Evolutionary conservation across 129 eudicot genomes (phyloP).

Genomic region (Kitagawia praeruptora): DNA sequence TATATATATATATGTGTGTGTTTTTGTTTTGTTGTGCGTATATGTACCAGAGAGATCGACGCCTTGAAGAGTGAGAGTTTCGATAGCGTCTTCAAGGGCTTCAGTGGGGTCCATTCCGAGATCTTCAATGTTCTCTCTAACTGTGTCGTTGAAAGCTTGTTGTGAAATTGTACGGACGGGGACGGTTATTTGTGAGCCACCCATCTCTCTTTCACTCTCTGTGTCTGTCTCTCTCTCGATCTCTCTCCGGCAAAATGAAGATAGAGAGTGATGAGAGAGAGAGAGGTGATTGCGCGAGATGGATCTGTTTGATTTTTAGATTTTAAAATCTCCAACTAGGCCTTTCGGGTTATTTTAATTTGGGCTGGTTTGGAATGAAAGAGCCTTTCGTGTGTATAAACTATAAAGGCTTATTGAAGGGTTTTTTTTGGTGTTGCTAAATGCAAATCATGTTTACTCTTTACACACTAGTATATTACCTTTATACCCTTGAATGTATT

Average conservation of each 20-base stretch:
- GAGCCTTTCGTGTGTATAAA: too few species aligned
- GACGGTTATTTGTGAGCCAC: slow-evolving; percentile 4
- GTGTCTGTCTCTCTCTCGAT: too few species aligned
- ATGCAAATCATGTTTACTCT: too few species aligned
- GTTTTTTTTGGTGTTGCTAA: too few species aligned
- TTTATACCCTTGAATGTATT: too few species aligned
- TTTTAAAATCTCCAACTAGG: too few species aligned
- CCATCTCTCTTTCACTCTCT: slow-evolving; percentile 8
- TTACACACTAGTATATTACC: too few species aligned
- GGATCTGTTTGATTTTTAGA: too few species aligned
- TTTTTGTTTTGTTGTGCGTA: not conserved
- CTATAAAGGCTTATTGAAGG: too few species aligned
- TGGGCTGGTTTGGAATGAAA: too few species aligned
- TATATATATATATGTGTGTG: not conserved
- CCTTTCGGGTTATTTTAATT: too few species aligned
- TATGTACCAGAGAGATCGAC: slow-evolving; percentile 80
- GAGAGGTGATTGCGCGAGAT: not conserved
- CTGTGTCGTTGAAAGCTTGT: slow-evolving; percentile 82
- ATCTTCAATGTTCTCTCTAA: slow-evolving; percentile 70
- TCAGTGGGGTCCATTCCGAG: slow-evolving; percentile 49
- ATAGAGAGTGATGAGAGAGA: not conserved
- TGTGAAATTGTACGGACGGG: slow-evolving; percentile 24
- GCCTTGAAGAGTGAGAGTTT: slow-evolving; percentile 88
- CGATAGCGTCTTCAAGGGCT: slow-evolving; percentile 57
- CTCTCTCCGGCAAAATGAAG: not conserved